These are phyloP conservation scores for Dactylellina cionopaga DNA, from an alignment of 2,329 filamentous ascomycete genomes.

Conservation along the genomic window DNA sequence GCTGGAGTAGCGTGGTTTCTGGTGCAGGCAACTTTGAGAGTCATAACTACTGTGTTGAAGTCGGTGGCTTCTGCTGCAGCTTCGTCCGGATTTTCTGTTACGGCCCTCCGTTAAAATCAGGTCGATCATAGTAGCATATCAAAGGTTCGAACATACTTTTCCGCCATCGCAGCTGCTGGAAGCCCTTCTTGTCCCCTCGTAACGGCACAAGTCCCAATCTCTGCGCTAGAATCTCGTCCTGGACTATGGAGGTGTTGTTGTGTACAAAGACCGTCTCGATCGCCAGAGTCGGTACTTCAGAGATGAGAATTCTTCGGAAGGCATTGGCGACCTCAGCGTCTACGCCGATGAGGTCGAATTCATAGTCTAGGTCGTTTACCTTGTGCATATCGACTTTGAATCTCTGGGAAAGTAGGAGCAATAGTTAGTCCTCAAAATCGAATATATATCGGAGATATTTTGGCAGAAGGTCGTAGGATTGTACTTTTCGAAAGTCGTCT, in stretches of 20 bases:
- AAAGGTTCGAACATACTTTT: conserved; percentile 37
- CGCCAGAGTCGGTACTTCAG: conserved; percentile 92
- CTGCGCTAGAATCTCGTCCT: conserved; percentile 94
- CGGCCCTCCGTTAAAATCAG: neutral
- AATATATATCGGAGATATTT: neutral
- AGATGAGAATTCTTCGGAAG: conserved; percentile 93
- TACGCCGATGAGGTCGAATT: conserved; percentile 90
- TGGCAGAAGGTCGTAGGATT: neutral
- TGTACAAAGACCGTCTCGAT: conserved; percentile 93
- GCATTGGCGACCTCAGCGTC: conserved; percentile 96
- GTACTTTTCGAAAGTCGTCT: conserved; percentile 71
- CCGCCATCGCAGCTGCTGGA: conserved; percentile 66
- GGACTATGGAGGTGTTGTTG: conserved; percentile 97
- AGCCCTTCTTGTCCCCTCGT: conserved; percentile 77
- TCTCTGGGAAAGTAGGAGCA: conserved; percentile 61
- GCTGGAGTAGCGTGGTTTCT: conserved; percentile 77
- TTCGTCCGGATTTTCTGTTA: conserved; percentile 40
- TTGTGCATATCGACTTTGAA: conserved; percentile 85
- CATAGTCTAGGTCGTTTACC: conserved; percentile 78
- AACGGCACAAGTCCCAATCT: conserved; percentile 91
- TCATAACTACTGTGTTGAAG: conserved; percentile 85
- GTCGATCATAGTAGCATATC: neutral
- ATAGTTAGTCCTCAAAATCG: conserved; percentile 12
- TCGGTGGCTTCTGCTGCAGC: conserved; percentile 70
- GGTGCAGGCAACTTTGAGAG: conserved; percentile 80